Evolutionary conservation across 352 stramenopile genomes (phyloP).

Genomic region (Phytophthora brassicae): DNA sequence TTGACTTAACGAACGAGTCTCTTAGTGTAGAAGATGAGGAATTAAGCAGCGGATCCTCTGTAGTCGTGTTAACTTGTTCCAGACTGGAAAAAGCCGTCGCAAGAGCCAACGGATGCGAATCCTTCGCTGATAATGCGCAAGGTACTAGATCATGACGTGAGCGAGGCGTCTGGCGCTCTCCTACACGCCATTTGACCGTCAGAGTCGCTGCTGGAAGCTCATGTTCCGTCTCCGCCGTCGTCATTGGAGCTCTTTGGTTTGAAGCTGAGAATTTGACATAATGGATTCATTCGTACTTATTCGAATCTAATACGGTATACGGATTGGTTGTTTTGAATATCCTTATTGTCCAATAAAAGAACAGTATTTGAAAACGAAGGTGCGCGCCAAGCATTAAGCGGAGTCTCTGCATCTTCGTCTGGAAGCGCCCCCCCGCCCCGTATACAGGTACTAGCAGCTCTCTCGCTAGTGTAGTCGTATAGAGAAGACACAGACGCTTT

Average conservation of each 20-base stretch:
- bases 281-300: constrained; percentile 26
- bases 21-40: background rate
- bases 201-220: constrained; percentile 1
- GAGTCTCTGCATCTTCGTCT: constrained; percentile 7
- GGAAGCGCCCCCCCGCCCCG: constrained; percentile 8
- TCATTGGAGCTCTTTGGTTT: constrained; percentile 23
- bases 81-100: constrained; percentile 8
- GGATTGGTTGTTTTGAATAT: constrained; percentile 22
- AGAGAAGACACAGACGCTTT: background rate
- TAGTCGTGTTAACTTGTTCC: constrained; percentile 2
- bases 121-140: constrained; percentile 24
- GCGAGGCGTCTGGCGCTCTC: constrained; percentile 29
- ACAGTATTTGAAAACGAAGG: background rate
- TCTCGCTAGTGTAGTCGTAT: background rate
- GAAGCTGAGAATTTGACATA: constrained; percentile 12
- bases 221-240: constrained; percentile 13
- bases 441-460: constrained; percentile 13
- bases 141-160: constrained; percentile 31
- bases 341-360: constrained; percentile 26
- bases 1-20: constrained; percentile 6
- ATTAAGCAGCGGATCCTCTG: background rate
- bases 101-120: constrained; percentile 51
- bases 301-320: background rate
- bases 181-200: constrained; percentile 46
- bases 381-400: constrained; percentile 30